phyloP scores from a whole-genome alignment of 805 yeast genomes.

The Danielia oregonensis region DNA sequence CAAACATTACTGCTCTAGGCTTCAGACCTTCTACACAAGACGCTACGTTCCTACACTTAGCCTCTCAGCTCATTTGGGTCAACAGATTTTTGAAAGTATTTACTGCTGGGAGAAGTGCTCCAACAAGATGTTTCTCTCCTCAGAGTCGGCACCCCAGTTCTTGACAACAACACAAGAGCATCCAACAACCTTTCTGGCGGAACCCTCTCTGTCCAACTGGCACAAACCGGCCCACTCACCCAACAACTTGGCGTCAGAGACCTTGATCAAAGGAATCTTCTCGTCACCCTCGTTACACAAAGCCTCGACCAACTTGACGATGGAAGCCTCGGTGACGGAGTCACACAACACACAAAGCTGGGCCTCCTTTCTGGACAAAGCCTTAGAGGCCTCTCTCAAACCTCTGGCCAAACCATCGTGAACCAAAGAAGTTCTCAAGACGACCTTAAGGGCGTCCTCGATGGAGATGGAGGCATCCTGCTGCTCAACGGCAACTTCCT shows the following conservation, averaged over 20 bases:
- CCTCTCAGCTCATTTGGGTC: too few relatives aligned
- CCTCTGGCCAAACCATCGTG: constrained; percentile 99
- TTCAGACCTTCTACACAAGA: too few relatives aligned
- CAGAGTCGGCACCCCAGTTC: constrained; percentile 99
- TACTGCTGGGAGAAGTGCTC: constrained; percentile 93
- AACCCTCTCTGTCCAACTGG: constrained; percentile 99
- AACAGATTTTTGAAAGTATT: too few relatives aligned
- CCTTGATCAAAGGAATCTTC: constrained; percentile 97
- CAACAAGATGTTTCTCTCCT: constrained; percentile 92
- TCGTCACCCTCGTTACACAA: constrained; percentile 96
- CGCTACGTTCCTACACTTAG: too few relatives aligned
- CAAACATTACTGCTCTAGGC: too few relatives aligned
- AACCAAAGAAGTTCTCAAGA: constrained; percentile 94
- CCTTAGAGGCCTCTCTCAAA: constrained; percentile 99
- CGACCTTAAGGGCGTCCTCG: constrained; percentile 98
- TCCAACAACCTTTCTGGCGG: constrained; percentile 99
- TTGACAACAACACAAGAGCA: constrained; percentile 99
- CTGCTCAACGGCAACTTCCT: constrained; percentile 80
- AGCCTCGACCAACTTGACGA: constrained; percentile 97
- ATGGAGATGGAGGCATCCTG: constrained; percentile 88
- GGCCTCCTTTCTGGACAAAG: constrained; percentile 95
- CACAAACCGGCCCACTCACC: constrained; percentile 99
- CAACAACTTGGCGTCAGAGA: constrained; percentile 97
- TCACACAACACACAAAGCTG: constrained; percentile 96
- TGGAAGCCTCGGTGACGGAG: constrained; percentile 96